phyloP scores from a whole-genome alignment of 768 basidiomycete species.

The Cystobasidium onofrii region DNA sequence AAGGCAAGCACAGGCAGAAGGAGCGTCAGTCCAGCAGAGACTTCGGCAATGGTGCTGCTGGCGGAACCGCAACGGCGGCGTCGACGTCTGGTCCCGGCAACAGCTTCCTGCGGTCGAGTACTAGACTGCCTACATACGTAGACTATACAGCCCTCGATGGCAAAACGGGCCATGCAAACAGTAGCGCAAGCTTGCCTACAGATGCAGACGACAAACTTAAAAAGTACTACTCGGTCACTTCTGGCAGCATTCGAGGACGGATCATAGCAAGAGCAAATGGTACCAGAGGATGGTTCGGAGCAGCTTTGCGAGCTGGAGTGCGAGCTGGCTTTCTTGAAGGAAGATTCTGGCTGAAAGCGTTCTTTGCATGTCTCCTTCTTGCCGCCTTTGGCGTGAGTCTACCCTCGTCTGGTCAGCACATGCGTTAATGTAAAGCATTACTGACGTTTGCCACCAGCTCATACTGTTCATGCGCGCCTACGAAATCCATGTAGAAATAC shows the following conservation, averaged over 20 bases:
- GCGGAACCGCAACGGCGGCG: neutral
- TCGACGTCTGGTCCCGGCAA: neutral
- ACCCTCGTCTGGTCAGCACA: neutral
- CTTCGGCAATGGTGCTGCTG: neutral
- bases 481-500: slow-evolving; percentile 77
- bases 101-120: neutral
- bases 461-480: slow-evolving; percentile 43
- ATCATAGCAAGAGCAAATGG: slow-evolving; percentile 13
- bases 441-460: slow-evolving; percentile 37
- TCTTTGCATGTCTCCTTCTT: neutral
- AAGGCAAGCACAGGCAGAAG: neutral
- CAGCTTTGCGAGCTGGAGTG: neutral
- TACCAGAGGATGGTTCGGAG: slow-evolving; percentile 5
- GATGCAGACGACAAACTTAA: slow-evolving; percentile 20
- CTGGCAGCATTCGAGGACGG: slow-evolving; percentile 1
- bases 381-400: neutral
- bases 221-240: neutral
- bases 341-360: slow-evolving; percentile 5
- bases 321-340: slow-evolving; percentile 20
- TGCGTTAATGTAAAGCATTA: neutral
- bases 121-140: slow-evolving; percentile 14
- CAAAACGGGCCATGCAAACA: neutral
- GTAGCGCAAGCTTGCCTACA: slow-evolving; percentile 8
- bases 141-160: slow-evolving; percentile 14
- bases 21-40: neutral